Percentiles rank a stretch among this genome's conserved stretches.
phyloP scores from a whole-genome alignment of 306 rosid species.

The Lathyrus sativus region DNA sequence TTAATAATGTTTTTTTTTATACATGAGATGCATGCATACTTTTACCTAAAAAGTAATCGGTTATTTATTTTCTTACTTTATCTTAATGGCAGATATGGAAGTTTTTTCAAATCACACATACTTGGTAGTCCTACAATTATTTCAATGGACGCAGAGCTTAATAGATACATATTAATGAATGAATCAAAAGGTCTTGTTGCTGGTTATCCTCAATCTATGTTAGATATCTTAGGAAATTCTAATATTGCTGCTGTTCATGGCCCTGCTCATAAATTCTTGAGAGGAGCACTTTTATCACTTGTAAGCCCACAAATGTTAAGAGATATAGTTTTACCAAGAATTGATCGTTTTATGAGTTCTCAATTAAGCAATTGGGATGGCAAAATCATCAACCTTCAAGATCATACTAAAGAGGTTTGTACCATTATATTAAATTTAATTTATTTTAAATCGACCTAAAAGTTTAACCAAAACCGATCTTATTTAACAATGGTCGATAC shows the following conservation, averaged over 20 bases:
- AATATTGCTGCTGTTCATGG: conserved; percentile 98
- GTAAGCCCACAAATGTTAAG: conserved; percentile 69
- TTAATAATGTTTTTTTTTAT: too few relatives aligned
- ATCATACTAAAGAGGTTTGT: conserved; percentile 81
- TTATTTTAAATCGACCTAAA: neutral
- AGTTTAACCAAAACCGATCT: too few relatives aligned
- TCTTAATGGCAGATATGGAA: conserved; percentile 72
- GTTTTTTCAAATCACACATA: conserved; percentile 93
- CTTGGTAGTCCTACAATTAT: conserved; percentile 94
- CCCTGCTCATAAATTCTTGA: conserved; percentile 85
- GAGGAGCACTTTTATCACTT: conserved; percentile 83
- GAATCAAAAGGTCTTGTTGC: conserved; percentile 95
- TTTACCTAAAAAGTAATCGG: conserved; percentile 34
- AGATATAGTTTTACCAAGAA: conserved; percentile 70
- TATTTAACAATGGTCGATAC: too few relatives aligned
- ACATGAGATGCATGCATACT: conserved; percentile 33
- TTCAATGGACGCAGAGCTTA: conserved; percentile 93
- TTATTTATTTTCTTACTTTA: neutral
- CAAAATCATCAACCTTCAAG: conserved; percentile 78
- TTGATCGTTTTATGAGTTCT: conserved; percentile 75
- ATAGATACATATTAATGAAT: conserved; percentile 85
- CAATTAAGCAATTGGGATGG: conserved; percentile 65
- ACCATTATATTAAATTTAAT: neutral
- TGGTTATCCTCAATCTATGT: conserved; percentile 95
- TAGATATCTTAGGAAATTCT: conserved; percentile 82